Conservation (phyloP, 352 stramenopile genomes). For the Globisporangium echinulatum region DNA sequence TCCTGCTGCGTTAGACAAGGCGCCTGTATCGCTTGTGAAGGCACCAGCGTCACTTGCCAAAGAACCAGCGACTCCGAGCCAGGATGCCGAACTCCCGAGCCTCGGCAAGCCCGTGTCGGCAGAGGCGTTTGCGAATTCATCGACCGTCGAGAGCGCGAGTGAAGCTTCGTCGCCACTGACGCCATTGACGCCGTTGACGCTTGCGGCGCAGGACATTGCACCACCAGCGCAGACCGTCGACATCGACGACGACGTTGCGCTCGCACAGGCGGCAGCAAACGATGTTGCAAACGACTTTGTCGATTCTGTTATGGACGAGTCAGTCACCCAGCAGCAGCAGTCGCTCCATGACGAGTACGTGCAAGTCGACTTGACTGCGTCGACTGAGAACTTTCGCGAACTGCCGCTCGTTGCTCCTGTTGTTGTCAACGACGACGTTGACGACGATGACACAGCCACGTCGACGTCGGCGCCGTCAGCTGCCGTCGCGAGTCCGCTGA, state of each 20-base stretch:
- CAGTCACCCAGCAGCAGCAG: slow-evolving; percentile 21
- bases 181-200: too few species aligned
- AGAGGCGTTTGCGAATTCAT: too few species aligned
- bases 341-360: slow-evolving; percentile 53
- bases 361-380: slow-evolving; percentile 55
- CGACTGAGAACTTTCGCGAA: slow-evolving; percentile 27
- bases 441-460: too few species aligned
- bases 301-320: slow-evolving; percentile 35
- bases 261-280: slow-evolving; percentile 18
- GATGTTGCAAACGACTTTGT: slow-evolving; percentile 39
- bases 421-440: slow-evolving; percentile 5
- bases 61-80: too few species aligned
- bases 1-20: neutral
- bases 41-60: slow-evolving; percentile 2
- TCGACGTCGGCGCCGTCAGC: neutral
- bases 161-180: too few species aligned
- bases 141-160: too few species aligned
- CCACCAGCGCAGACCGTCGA: too few species aligned
- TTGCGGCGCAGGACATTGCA: too few species aligned
- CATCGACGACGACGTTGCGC: slow-evolving; percentile 21
- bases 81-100: too few species aligned
- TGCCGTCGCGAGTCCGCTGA: slow-evolving; percentile 5
- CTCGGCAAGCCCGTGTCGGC: too few species aligned
- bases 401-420: slow-evolving; percentile 6
- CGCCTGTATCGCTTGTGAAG: slow-evolving; percentile 4